Conservation (phyloP, 805 yeast species). For the Hanseniaspora pseudoguilliermondii region DNA sequence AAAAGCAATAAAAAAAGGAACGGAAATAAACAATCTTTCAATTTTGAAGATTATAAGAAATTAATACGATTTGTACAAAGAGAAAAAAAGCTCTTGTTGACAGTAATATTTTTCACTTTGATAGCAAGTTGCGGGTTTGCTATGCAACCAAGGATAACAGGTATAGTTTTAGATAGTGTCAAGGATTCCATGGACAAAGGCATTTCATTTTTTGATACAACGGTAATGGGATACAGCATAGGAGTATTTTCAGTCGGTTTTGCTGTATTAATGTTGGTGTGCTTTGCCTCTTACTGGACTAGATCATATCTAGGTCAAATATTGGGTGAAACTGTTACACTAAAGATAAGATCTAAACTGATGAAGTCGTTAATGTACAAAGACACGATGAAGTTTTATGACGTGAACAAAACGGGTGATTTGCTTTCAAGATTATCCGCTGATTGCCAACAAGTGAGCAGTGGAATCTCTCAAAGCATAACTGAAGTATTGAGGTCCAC, state of each 20-base stretch:
- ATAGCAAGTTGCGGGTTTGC: conserved; percentile 13
- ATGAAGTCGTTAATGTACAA: conserved; percentile 69
- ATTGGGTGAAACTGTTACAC: conserved; percentile 73
- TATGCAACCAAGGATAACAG: conserved; percentile 36
- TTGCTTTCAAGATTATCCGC: conserved; percentile 77
- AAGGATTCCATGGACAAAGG: conserved; percentile 4
- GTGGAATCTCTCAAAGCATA: conserved; percentile 78
- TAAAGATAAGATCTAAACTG: conserved; percentile 64
- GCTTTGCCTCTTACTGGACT: conserved; percentile 65
- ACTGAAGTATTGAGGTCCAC: conserved; percentile 81
- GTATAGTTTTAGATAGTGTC: conserved; percentile 35
- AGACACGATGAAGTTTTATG: conserved; percentile 78
- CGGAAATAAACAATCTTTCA: conserved; percentile 7
- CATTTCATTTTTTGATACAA: conserved; percentile 4
- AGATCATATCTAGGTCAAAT: conserved; percentile 42
- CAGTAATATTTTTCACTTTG: conserved; percentile 6
- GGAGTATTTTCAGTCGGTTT: not conserved
- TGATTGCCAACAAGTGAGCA: conserved; percentile 80
- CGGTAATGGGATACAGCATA: conserved; percentile 1
- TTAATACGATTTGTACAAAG: conserved; percentile 9
- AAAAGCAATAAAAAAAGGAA: not conserved
- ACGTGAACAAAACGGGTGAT: conserved; percentile 88
- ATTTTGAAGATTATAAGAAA: conserved; percentile 7
- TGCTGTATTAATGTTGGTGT: conserved; percentile 30
- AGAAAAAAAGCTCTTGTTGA: conserved; percentile 5